Percentiles rank a stretch among this genome's conserved stretches.
phyloP scores from a whole-genome alignment of 1,284 basidiomycete species.

The Xanthoconium separans region DNA sequence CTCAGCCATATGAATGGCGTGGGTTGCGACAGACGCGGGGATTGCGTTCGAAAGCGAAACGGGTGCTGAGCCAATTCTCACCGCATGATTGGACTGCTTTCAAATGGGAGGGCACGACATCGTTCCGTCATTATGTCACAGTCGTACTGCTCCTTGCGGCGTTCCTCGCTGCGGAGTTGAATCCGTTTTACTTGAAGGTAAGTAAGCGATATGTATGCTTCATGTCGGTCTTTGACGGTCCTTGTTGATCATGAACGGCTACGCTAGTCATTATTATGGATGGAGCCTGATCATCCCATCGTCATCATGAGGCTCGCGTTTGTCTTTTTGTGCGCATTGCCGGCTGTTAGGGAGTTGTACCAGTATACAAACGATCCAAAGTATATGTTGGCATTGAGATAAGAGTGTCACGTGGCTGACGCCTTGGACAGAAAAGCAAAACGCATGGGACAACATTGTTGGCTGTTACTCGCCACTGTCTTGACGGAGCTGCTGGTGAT shows the following conservation, averaged over 20 bases:
- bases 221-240: constrained; percentile 12
- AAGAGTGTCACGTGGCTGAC: constrained; percentile 5
- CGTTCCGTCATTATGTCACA: constrained; percentile 70
- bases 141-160: constrained; percentile 74
- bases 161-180: constrained; percentile 81
- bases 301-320: constrained; percentile 71
- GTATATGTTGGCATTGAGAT: constrained; percentile 43
- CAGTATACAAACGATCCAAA: constrained; percentile 78
- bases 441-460: constrained; percentile 84
- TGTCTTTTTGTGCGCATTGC: constrained; percentile 79
- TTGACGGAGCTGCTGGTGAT: constrained; percentile 74
- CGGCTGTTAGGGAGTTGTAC: constrained; percentile 76
- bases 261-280: constrained; percentile 72
- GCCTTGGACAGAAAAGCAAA: constrained; percentile 55
- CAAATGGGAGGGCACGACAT: constrained; percentile 80
- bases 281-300: constrained; percentile 84
- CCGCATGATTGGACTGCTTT: constrained; percentile 86
- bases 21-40: constrained; percentile 76
- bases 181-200: constrained; percentile 83
- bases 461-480: constrained; percentile 80
- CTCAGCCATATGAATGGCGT: constrained; percentile 78
- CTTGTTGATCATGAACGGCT: constrained; percentile 12
- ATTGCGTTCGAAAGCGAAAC: constrained; percentile 70
- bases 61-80: constrained; percentile 78
- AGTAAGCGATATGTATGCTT: constrained; percentile 35